Conservation (phyloP, 805 yeast species). For the Blastobotrys chiropterorum region DNA sequence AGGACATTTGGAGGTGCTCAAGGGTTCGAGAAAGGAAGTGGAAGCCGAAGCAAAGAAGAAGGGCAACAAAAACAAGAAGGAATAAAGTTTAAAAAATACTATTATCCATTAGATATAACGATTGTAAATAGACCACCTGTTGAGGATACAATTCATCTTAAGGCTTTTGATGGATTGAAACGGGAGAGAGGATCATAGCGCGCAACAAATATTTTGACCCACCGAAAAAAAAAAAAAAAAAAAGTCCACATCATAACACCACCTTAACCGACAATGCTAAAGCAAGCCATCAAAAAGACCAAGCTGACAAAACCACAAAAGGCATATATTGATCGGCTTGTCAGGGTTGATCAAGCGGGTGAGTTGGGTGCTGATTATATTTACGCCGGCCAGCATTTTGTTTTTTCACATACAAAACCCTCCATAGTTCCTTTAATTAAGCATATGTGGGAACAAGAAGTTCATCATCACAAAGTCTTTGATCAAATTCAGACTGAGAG, state of each 20-base stretch:
- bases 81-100: no score
- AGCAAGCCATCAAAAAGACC: constrained; percentile 21
- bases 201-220: background rate
- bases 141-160: background rate
- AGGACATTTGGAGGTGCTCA: constrained; percentile 86
- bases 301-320: constrained; percentile 21
- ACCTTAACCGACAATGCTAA: no score
- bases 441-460: constrained; percentile 99
- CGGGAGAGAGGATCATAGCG: background rate
- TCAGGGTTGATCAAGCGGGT: constrained; percentile 97
- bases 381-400: constrained; percentile 82
- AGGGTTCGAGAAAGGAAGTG: constrained; percentile 81
- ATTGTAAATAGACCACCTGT: no score
- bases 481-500: constrained; percentile 66
- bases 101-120: no score
- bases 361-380: constrained; percentile 94
- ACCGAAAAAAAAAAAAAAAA: background rate
- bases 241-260: no score
- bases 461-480: constrained; percentile 84
- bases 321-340: constrained; percentile 27
- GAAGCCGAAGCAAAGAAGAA: constrained; percentile 60
- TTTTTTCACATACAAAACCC: constrained; percentile 64
- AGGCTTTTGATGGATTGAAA: background rate
- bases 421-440: constrained; percentile 69
- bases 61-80: constrained; percentile 28